phyloP scores from a whole-genome alignment of 169 alveolate species.

The Cryptosporidium viatorum region DNA sequence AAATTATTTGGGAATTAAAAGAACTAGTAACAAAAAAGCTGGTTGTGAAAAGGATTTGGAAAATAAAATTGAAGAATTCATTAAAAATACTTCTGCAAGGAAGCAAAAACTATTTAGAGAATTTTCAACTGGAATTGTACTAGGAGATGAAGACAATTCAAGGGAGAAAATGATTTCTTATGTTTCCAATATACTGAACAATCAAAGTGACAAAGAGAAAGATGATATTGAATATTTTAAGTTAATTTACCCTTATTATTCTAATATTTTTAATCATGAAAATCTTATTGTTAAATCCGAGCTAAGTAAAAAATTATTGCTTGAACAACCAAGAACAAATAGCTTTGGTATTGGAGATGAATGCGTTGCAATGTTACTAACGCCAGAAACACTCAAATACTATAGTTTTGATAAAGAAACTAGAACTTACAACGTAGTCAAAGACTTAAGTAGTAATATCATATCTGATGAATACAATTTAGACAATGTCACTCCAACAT shows the following conservation, averaged over 20 bases:
- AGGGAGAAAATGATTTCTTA: slow-evolving; percentile 39
- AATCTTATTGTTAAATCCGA: background rate
- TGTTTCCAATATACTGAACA: background rate
- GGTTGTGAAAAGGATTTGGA: background rate
- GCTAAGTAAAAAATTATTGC: background rate
- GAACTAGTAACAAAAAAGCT: background rate
- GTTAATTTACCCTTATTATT: slow-evolving; percentile 37
- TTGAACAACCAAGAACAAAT: background rate
- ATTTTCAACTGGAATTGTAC: slow-evolving; percentile 28
- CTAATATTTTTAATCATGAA: slow-evolving; percentile 43
- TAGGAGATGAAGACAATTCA: slow-evolving; percentile 24
- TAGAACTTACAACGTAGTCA: background rate
- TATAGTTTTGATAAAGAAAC: background rate
- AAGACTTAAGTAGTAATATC: background rate
- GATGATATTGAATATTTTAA: slow-evolving; percentile 1
- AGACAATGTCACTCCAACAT: background rate
- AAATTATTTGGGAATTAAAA: background rate
- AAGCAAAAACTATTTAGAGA: slow-evolving; percentile 49
- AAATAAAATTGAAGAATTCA: background rate
- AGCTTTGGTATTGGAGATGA: background rate
- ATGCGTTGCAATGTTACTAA: slow-evolving; percentile 31
- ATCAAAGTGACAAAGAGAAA: background rate
- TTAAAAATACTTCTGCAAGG: slow-evolving; percentile 33
- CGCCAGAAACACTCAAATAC: slow-evolving; percentile 18
- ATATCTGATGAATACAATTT: slow-evolving; percentile 10